A percentile compares a stretch with the other conserved stretches of the same genome.
Evolutionary conservation across 352 stramenopile species (phyloP).

Genomic region (Discostella stelligera): DNA sequence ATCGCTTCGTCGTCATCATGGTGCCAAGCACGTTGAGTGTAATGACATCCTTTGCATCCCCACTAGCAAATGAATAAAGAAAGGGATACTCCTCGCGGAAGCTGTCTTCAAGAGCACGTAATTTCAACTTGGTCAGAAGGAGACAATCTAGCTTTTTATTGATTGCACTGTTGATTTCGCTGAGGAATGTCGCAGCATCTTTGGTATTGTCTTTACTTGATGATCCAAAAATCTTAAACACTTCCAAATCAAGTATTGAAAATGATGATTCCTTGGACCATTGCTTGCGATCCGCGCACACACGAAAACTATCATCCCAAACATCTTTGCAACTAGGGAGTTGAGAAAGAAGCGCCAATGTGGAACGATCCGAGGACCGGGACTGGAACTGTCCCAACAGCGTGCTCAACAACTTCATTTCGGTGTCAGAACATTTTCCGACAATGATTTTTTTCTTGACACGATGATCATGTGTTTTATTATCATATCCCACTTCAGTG

Average conservation of each 20-base stretch:
- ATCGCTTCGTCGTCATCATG: slow-evolving; percentile 11
- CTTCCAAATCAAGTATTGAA: slow-evolving; percentile 32
- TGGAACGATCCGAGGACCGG: background rate
- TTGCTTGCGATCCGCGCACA: background rate
- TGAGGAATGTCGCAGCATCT: background rate
- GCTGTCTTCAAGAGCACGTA: slow-evolving; percentile 8
- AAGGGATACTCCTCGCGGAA: slow-evolving; percentile 25
- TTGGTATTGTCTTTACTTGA: background rate
- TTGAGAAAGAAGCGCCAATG: background rate
- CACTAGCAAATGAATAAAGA: slow-evolving; percentile 13
- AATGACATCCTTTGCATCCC: slow-evolving; percentile 20
- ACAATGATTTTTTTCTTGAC: too few relatives aligned
- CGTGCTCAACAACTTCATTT: slow-evolving; percentile 17
- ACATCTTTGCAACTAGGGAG: slow-evolving; percentile 9
- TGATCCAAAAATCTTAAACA: slow-evolving; percentile 19
- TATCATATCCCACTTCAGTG: too few relatives aligned
- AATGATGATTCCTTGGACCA: background rate
- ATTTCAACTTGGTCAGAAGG: slow-evolving; percentile 9
- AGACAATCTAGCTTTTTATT: slow-evolving; percentile 16
- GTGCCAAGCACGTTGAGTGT: slow-evolving; percentile 24
- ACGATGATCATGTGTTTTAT: too few relatives aligned
- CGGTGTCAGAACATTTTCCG: background rate
- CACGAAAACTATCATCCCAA: background rate
- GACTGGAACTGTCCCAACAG: too few relatives aligned
- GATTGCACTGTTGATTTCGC: slow-evolving; percentile 21